Conservation (phyloP, 208 protist species). For the Wallacemonas sp. region DNA sequence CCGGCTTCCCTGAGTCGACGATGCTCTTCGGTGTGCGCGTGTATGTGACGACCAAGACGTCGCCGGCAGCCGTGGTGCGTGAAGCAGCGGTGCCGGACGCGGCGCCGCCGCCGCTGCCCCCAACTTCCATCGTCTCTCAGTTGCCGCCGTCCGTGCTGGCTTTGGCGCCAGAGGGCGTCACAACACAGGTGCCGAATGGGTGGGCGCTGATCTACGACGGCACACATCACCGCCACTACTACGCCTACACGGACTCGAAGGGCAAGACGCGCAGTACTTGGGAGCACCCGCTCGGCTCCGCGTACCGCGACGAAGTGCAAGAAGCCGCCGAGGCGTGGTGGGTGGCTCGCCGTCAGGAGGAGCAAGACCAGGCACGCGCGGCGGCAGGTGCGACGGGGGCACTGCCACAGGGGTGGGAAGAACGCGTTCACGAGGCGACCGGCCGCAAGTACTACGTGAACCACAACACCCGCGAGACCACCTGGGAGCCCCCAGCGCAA, state of each 20-base stretch:
- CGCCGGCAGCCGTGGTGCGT: slow-evolving; percentile 5
- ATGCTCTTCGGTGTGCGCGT: slow-evolving; percentile 1
- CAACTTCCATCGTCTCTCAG: neutral
- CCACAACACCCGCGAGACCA: slow-evolving; percentile 28
- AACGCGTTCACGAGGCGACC: slow-evolving; percentile 20
- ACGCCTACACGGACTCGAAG: slow-evolving; percentile 40
- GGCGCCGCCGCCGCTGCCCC: slow-evolving; percentile 2
- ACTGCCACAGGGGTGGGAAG: slow-evolving; percentile 24
- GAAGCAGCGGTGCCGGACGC: neutral
- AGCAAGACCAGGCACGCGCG: slow-evolving; percentile 30
- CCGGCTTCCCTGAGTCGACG: neutral
- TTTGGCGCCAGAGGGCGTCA: neutral
- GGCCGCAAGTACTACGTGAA: slow-evolving; percentile 38
- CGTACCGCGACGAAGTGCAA: slow-evolving; percentile 45
- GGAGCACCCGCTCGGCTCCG: slow-evolving; percentile 55
- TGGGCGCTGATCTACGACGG: slow-evolving; percentile 63
- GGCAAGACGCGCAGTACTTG: slow-evolving; percentile 42
- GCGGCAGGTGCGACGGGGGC: slow-evolving; percentile 24
- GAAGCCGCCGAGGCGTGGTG: slow-evolving; percentile 36
- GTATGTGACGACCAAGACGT: slow-evolving; percentile 5
- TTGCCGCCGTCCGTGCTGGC: slow-evolving; percentile 2
- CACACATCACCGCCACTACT: slow-evolving; percentile 53
- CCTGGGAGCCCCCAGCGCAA: slow-evolving; percentile 20
- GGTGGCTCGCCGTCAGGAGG: slow-evolving; percentile 7
- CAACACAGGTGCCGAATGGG: slow-evolving; percentile 45